A percentile compares a stretch with the other conserved stretches of the same genome.
phyloP scores from a whole-genome alignment of 345 rosid species.

The Ceriops decandra region DNA sequence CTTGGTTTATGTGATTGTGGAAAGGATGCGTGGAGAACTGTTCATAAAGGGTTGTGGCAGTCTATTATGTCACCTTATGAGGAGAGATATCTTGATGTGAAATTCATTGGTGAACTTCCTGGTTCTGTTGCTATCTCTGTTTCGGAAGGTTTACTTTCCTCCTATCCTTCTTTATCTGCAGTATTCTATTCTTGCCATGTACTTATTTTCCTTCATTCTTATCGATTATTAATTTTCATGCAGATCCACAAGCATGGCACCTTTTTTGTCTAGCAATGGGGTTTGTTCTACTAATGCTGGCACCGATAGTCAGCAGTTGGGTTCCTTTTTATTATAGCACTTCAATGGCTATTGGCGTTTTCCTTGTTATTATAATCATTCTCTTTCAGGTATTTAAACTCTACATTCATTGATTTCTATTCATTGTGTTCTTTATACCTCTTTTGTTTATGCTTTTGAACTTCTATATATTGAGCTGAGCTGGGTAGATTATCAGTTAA shows the following conservation, averaged over 20 bases:
- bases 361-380: conserved; percentile 70
- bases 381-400: conserved; percentile 68
- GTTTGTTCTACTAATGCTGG: conserved; percentile 53
- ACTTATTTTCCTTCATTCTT: background rate
- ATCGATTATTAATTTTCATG: conserved; percentile 15
- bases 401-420: conserved; percentile 5
- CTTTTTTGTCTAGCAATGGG: conserved; percentile 65
- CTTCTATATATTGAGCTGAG: too few relatives aligned
- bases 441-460: too few relatives aligned
- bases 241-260: conserved; percentile 87
- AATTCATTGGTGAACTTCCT: conserved; percentile 43
- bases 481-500: too few relatives aligned
- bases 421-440: background rate
- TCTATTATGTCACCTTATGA: conserved; percentile 76
- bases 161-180: conserved; percentile 4
- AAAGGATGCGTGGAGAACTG: conserved; percentile 61
- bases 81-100: conserved; percentile 65
- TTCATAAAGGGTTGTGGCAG: conserved; percentile 67
- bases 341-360: conserved; percentile 86
- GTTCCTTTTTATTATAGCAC: conserved; percentile 91
- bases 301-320: conserved; percentile 84
- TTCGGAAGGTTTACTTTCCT: conserved; percentile 47
- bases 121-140: conserved; percentile 48
- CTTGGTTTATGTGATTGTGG: conserved; percentile 62
- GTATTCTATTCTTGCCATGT: background rate